Percentiles rank a stretch among this genome's conserved stretches.
phyloP scores from a whole-genome alignment of 768 basidiomycete species.

The Tremella mesenterica region DNA sequence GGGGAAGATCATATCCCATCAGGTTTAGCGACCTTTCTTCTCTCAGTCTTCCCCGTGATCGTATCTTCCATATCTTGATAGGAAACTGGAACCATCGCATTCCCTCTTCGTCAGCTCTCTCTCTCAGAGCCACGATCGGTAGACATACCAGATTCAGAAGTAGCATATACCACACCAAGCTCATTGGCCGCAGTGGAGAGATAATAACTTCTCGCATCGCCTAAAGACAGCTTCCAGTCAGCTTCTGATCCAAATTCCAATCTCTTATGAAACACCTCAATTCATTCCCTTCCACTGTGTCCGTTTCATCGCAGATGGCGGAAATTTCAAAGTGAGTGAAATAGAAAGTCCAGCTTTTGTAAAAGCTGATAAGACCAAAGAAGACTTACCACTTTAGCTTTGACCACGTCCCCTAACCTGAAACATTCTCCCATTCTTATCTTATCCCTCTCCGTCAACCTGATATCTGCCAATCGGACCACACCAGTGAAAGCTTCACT shows the following conservation, averaged over 20 bases:
- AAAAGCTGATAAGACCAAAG: neutral
- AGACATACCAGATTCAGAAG: slow-evolving; percentile 40
- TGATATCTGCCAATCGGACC: slow-evolving; percentile 42
- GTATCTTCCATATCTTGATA: slow-evolving; percentile 48
- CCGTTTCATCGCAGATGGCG: too few species aligned
- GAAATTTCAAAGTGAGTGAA: too few species aligned
- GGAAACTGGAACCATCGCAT: slow-evolving; percentile 42
- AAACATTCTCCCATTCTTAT: slow-evolving; percentile 44
- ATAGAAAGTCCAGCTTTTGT: neutral
- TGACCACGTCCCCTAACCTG: slow-evolving; percentile 44
- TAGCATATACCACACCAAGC: slow-evolving; percentile 42
- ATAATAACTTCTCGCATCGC: slow-evolving; percentile 45
- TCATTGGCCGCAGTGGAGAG: slow-evolving; percentile 45
- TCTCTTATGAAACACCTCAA: too few species aligned
- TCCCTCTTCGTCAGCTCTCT: slow-evolving; percentile 24
- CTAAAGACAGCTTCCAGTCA: slow-evolving; percentile 38
- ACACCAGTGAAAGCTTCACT: slow-evolving; percentile 44
- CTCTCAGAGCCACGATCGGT: neutral
- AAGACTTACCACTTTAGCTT: slow-evolving; percentile 41
- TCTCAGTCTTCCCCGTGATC: slow-evolving; percentile 41
- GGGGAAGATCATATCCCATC: slow-evolving; percentile 23
- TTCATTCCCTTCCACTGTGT: too few species aligned
- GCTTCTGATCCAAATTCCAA: neutral
- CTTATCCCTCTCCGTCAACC: slow-evolving; percentile 38
- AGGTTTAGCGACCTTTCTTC: slow-evolving; percentile 46